Base-by-base conservation (phyloP, 768 basidiomycete genomes). In the Pulveroboletus frians region DNA sequence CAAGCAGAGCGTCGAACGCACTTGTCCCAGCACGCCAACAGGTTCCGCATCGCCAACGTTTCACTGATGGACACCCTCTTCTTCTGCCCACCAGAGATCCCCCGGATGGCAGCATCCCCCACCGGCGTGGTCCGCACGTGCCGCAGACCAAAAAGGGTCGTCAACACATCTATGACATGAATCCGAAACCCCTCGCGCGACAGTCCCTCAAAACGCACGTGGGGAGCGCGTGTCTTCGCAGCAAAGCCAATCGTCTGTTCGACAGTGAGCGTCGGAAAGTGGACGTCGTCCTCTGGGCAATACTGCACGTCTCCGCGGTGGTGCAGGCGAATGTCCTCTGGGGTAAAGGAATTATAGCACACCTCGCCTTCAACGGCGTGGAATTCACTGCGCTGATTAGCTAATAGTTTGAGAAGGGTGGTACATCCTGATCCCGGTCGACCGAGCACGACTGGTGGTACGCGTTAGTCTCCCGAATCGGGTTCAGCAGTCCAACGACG, bases 381-480 rank as follows among this genome's bases (percentile, higher is more conserved):
- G 57, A 76, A 94, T 51, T 85, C 85, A 3, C 72, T 70, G 1
- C 83, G 78, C 54, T 83, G 81, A 61, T 93, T 92, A 15, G 92
- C 77, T 42, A 95, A 76, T 0, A 78, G 76, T 66, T 92, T 92
- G 46, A 96, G 78, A 42, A 96, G 74, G 0, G 92, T 91, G 26
- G 78, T 83, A 63, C 92, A 94, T 3, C 92, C 92, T 0, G 88
- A 82, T 13, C 87, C 87, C 1, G 92, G 92, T 27, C 89, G 77
- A 20, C 92, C 92, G 21, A 93, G 77, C 10, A 92, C 91, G 14
- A 94, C 86, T 87, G 58, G 5, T 48, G 17, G 14, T 26, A 4
- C 10, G 5, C 31, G 8, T 60, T 9, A 61, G 35, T 26, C 30
- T 15, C n/a, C 13, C 4, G 20, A 1, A 15, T 17, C 17, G 0